Percentiles rank a stretch among this genome's conserved stretches.
Evolutionary conservation across 2,329 filamentous ascomycete species (phyloP).

Genomic region (Graphilbum sp.): DNA sequence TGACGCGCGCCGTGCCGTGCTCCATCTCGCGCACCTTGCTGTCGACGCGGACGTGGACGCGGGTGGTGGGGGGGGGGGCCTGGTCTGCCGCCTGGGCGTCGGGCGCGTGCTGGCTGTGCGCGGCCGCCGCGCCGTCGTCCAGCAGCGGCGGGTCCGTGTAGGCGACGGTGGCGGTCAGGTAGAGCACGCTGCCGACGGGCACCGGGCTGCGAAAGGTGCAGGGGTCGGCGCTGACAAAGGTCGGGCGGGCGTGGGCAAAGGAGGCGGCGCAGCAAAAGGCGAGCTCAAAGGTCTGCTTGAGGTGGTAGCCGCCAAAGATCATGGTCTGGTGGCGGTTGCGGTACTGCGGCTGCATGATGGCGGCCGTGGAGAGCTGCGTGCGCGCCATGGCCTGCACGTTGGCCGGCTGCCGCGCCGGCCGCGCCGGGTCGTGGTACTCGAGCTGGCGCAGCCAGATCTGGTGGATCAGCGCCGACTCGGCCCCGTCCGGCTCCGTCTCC

Average conservation of each 20-base stretch:
- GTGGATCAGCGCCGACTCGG: constrained; percentile 57
- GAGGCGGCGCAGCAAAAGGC: constrained; percentile 60
- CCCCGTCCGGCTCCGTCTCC: constrained; percentile 50
- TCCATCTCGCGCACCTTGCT: constrained; percentile 58
- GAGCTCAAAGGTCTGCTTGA: constrained; percentile 61
- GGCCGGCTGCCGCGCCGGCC: constrained; percentile 15
- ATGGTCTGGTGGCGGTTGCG: constrained; percentile 48
- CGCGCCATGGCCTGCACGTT: constrained; percentile 39
- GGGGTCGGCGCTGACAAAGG: constrained; percentile 57
- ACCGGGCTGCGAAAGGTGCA: constrained; percentile 62
- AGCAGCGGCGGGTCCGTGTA: constrained; percentile 47
- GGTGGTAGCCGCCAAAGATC: constrained; percentile 62
- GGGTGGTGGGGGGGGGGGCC: constrained; percentile 17
- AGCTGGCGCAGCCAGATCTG: constrained; percentile 54
- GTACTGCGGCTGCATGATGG: constrained; percentile 56
- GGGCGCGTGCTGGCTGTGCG: constrained; percentile 12
- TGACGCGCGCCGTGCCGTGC: constrained; percentile 40
- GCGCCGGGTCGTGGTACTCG: constrained; percentile 20
- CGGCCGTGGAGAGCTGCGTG: constrained; percentile 42
- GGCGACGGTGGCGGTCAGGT: constrained; percentile 54
- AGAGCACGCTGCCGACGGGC: constrained; percentile 57
- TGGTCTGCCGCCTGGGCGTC: constrained; percentile 12
- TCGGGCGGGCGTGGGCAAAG: constrained; percentile 52
- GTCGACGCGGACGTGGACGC: constrained; percentile 55
- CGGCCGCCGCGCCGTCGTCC: constrained; percentile 35